Evolutionary conservation across 1,139 yeast species (phyloP).

Genomic region (Taiozyma sp.): DNA sequence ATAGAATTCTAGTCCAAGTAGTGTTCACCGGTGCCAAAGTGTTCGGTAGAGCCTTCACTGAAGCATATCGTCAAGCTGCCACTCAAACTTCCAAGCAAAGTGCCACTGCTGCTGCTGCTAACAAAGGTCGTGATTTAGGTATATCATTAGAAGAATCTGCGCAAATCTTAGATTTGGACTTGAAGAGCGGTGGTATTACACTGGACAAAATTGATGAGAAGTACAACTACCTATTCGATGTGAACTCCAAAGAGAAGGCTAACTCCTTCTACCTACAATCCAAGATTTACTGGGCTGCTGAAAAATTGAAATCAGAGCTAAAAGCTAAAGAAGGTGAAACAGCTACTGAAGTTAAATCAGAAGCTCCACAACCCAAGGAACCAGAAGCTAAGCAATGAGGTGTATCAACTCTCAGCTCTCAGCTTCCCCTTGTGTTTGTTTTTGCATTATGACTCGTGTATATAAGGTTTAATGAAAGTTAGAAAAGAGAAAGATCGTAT

Average conservation of each 20-base stretch:
- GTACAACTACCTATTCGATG: conserved; percentile 79
- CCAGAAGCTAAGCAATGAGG: background rate
- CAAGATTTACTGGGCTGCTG: conserved; percentile 76
- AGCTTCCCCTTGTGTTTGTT: background rate
- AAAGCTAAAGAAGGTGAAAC: conserved; percentile 21
- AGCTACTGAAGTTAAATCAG: conserved; percentile 6
- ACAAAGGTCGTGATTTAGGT: conserved; percentile 60
- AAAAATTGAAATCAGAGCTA: conserved; percentile 23
- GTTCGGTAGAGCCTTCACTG: conserved; percentile 94
- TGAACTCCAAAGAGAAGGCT: conserved; percentile 89
- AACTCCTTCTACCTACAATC: conserved; percentile 91
- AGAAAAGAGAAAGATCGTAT: background rate
- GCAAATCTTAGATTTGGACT: conserved; percentile 77
- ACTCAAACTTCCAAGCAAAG: conserved; percentile 70
- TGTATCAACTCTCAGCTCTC: background rate
- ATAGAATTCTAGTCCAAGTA: conserved; percentile 84
- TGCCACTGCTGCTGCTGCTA: conserved; percentile 45
- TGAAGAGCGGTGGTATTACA: conserved; percentile 39
- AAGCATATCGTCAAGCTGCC: conserved; percentile 96
- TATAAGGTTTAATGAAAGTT: background rate
- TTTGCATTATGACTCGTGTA: background rate
- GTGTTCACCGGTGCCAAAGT: conserved; percentile 93
- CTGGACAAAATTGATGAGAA: conserved; percentile 66
- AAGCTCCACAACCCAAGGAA: background rate
- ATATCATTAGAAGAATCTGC: conserved; percentile 85